Evolutionary conservation across 768 basidiomycete species (phyloP).

Genomic region (Lentinula aciculospora): DNA sequence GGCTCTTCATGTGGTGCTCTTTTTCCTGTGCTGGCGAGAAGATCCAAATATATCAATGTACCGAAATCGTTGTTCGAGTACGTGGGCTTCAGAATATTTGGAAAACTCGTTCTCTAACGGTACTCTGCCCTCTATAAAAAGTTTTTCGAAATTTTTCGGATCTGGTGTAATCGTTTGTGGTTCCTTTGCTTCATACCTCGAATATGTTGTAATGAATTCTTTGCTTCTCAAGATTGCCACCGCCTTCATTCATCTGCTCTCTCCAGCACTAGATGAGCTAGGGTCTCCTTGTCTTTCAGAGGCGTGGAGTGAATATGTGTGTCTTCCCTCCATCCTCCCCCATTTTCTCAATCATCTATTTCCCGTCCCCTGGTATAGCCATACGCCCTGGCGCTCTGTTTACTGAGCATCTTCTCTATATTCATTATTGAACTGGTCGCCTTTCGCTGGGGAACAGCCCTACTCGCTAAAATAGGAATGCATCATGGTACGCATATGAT

Average conservation of each 20-base stretch:
- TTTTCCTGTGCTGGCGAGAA: conserved; percentile 64
- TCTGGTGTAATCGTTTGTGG: conserved; percentile 79
- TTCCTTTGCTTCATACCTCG: neutral
- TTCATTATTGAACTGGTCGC: conserved; percentile 85
- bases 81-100: conserved; percentile 17
- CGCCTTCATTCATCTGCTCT: conserved; percentile 79
- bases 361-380: conserved; percentile 38
- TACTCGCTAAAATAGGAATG: conserved; percentile 61
- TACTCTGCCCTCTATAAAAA: conserved; percentile 17
- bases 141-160: conserved; percentile 88
- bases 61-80: conserved; percentile 68
- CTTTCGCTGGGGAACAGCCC: conserved; percentile 79
- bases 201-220: conserved; percentile 7
- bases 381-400: conserved; percentile 75
- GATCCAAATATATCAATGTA: conserved; percentile 45
- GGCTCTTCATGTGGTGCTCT: conserved; percentile 57
- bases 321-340: conserved; percentile 18
- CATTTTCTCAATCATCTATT: too few species aligned
- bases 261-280: conserved; percentile 70
- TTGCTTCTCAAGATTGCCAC: conserved; percentile 65
- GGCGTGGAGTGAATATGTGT: conserved; percentile 72
- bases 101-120: neutral
- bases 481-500: conserved; percentile 41
- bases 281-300: conserved; percentile 61
- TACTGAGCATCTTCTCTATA: conserved; percentile 76